phyloP scores from a whole-genome alignment of 2,329 filamentous ascomycete genomes.

The Fusarium bulbicola region DNA sequence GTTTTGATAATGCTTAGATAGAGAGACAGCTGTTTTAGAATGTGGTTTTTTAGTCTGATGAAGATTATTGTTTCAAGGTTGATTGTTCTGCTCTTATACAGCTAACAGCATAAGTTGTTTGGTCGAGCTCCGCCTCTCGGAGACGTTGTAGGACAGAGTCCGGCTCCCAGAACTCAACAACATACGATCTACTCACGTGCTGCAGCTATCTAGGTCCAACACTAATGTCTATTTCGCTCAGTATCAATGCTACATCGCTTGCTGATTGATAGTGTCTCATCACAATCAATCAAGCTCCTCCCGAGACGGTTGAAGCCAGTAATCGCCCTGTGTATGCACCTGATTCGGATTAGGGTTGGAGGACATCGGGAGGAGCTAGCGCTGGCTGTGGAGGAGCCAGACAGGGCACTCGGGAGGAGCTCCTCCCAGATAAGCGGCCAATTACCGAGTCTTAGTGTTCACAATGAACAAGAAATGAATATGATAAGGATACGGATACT shows the following conservation, averaged over 20 bases:
- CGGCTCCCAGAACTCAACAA: neutral
- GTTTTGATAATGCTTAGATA: neutral
- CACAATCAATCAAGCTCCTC: neutral
- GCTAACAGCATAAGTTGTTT: neutral
- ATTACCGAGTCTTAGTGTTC: neutral
- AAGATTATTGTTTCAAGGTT: neutral
- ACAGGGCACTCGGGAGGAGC: neutral
- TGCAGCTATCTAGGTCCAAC: neutral
- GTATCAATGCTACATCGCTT: neutral
- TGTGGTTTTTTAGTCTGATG: neutral
- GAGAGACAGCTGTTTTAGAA: neutral
- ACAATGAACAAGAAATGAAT: neutral
- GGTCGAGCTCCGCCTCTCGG: constrained; percentile 7
- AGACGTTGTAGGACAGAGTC: neutral
- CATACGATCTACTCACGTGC: neutral
- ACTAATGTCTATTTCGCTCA: rapidly evolving
- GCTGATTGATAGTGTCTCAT: neutral
- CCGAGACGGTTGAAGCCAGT: neutral
- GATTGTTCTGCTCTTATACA: constrained; percentile 16
- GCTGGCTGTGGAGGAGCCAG: neutral
- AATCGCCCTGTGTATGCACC: neutral
- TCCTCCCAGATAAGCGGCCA: constrained; percentile 8
- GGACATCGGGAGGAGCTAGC: constrained; percentile 19
- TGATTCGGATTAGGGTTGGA: neutral
- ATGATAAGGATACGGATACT: neutral